These are phyloP conservation scores for Rutstroemia sp. DNA, from an alignment of 2,329 filamentous ascomycete species.

Conservation along the genomic window DNA sequence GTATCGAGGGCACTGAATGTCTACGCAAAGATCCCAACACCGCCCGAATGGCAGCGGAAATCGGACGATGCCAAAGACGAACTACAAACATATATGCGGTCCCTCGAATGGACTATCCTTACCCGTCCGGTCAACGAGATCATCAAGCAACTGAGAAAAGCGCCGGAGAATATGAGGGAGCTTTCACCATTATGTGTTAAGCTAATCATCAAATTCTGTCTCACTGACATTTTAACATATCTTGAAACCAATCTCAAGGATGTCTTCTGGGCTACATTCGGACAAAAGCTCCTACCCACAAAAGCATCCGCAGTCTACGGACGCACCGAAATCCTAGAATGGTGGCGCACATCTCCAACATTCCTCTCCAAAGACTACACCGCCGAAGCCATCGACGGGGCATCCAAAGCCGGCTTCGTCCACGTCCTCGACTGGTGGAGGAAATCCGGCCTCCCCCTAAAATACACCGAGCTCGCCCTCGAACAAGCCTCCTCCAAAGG, in stretches of 20 bases:
- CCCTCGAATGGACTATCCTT: conserved; percentile 79
- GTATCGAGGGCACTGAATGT: conserved; percentile 73
- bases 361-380: conserved; percentile 79
- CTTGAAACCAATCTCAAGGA: conserved; percentile 60
- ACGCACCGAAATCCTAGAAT: conserved; percentile 76
- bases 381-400: conserved; percentile 73
- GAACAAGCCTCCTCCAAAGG: conserved; percentile 83
- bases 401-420: conserved; percentile 77
- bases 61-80: conserved; percentile 55
- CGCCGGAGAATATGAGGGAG: conserved; percentile 60
- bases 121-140: conserved; percentile 63
- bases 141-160: conserved; percentile 64
- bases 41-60: conserved; percentile 61
- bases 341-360: conserved; percentile 79
- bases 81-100: conserved; percentile 64
- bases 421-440: conserved; percentile 91
- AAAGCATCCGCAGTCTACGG: conserved; percentile 85
- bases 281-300: conserved; percentile 72
- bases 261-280: conserved; percentile 81
- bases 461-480: conserved; percentile 80
- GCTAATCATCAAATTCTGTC: conserved; percentile 84
- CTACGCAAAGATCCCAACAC: conserved; percentile 68
- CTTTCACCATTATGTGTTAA: conserved; percentile 78
- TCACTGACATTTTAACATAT: conserved; percentile 70
- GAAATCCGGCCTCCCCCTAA: conserved; percentile 67